Evolutionary conservation across 1,284 basidiomycete genomes (phyloP).

Genomic region (Athelia psychrophila): DNA sequence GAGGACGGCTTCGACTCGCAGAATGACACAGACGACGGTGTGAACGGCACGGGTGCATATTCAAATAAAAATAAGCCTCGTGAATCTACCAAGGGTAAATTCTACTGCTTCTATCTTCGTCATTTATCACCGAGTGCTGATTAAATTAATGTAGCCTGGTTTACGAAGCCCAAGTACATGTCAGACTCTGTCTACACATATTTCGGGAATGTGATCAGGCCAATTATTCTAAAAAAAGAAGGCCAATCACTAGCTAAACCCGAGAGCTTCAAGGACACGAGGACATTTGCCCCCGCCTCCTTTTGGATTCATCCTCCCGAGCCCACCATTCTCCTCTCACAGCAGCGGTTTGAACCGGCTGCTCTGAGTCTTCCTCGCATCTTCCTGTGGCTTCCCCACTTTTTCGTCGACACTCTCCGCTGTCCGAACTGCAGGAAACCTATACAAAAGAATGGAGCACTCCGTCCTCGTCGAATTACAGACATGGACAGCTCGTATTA

Average conservation of each 20-base stretch:
- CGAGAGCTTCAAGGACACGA: neutral
- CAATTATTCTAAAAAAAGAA: slow-evolving; percentile 1
- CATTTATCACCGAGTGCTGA: too few relatives aligned
- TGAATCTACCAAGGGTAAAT: too few relatives aligned
- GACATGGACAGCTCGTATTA: slow-evolving; percentile 6
- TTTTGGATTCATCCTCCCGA: slow-evolving; percentile 8
- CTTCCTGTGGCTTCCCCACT: slow-evolving; percentile 8
- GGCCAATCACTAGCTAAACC: neutral
- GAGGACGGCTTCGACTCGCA: neutral
- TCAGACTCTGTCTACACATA: slow-evolving; percentile 4
- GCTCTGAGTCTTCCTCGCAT: slow-evolving; percentile 2
- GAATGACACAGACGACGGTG: too few relatives aligned
- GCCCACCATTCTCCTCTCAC: neutral
- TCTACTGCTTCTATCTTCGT: too few relatives aligned
- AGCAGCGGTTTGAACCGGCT: slow-evolving; percentile 1
- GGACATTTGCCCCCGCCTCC: neutral
- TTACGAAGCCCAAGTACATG: slow-evolving; percentile 6
- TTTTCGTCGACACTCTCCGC: slow-evolving; percentile 4
- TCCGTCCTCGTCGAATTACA: slow-evolving; percentile 4
- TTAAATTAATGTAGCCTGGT: slow-evolving; percentile 4
- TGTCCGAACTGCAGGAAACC: slow-evolving; percentile 6
- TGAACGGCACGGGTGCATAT: too few relatives aligned
- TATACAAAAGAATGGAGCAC: slow-evolving; percentile 9
- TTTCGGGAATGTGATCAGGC: slow-evolving; percentile 3
- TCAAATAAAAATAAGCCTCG: too few relatives aligned